Percentiles rank a stretch among this genome's conserved stretches.
Conservation (phyloP, 2,329 filamentous ascomycete genomes). For the Sporothrix brunneoviolacea region DNA sequence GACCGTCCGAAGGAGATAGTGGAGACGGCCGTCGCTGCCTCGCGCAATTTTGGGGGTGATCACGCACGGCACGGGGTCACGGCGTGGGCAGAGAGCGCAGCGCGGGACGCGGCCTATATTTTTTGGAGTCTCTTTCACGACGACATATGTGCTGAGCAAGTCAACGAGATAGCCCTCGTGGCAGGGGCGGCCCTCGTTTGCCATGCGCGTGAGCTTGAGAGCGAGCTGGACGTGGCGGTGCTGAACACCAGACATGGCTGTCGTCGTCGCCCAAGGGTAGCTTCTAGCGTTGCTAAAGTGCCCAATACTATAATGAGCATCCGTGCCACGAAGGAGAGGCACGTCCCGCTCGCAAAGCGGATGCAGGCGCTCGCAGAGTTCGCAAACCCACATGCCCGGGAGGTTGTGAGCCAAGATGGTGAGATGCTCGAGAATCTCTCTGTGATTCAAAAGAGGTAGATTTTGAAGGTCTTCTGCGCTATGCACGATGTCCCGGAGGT, state of each 20-base stretch:
- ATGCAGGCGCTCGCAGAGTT: not conserved
- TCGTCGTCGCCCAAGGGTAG: not conserved
- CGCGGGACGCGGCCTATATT: too few relatives aligned
- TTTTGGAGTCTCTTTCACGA: not conserved
- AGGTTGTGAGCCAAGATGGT: not conserved
- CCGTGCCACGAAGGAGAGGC: not conserved
- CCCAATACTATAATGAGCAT: not conserved
- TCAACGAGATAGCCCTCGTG: not conserved
- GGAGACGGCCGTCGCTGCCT: not conserved
- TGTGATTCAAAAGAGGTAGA: too few relatives aligned
- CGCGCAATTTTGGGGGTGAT: not conserved
- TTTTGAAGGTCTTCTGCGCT: too few relatives aligned
- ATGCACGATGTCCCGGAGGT: too few relatives aligned
- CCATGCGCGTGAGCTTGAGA: not conserved
- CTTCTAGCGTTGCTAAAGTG: not conserved
- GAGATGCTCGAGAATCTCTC: not conserved
- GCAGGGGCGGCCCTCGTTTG: not conserved
- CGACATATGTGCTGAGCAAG: not conserved
- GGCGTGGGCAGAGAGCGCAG: not conserved
- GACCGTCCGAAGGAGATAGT: not conserved
- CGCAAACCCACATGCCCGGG: not conserved
- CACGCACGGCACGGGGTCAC: not conserved
- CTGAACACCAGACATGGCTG: not conserved
- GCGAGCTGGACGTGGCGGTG: constrained; percentile 5
- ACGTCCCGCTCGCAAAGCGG: not conserved